A percentile compares a stretch with the other conserved stretches of the same genome.
These are phyloP conservation scores for Brachypodium distachyon DNA, from an alignment of 202 grass and related monocot genomes.

Conservation along the genomic window DNA sequence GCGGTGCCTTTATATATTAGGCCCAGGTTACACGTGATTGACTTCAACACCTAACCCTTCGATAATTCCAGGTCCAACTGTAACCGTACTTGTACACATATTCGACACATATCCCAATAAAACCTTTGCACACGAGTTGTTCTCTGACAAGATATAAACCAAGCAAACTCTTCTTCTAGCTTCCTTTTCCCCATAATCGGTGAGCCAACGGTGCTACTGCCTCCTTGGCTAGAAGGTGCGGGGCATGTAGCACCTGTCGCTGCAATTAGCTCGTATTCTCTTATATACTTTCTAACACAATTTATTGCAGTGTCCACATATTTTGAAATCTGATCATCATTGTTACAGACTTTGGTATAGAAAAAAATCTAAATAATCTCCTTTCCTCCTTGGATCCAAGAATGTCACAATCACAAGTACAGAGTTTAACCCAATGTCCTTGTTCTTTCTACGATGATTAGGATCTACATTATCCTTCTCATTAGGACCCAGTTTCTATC, in stretches of 20 bases:
- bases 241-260: neutral
- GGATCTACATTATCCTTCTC: neutral
- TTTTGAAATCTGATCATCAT: neutral
- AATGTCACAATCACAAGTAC: neutral
- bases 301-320: neutral
- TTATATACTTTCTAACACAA: neutral
- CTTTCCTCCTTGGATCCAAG: neutral
- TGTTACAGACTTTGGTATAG: neutral
- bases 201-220: neutral
- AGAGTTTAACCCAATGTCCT: neutral
- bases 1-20: too few relatives aligned
- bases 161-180: too few relatives aligned
- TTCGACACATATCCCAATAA: too few relatives aligned
- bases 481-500: neutral
- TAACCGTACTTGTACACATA: too few relatives aligned
- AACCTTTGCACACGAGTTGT: too few relatives aligned
- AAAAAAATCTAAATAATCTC: neutral
- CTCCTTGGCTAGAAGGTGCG: neutral
- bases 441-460: neutral
- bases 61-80: too few relatives aligned
- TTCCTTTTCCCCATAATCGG: too few relatives aligned
- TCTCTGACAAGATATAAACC: too few relatives aligned
- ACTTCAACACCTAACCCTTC: too few relatives aligned
- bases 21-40: too few relatives aligned
- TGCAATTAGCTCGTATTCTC: neutral